Evolutionary conservation across 1,139 yeast species (phyloP).

Genomic region (Blastobotrys persicus): DNA sequence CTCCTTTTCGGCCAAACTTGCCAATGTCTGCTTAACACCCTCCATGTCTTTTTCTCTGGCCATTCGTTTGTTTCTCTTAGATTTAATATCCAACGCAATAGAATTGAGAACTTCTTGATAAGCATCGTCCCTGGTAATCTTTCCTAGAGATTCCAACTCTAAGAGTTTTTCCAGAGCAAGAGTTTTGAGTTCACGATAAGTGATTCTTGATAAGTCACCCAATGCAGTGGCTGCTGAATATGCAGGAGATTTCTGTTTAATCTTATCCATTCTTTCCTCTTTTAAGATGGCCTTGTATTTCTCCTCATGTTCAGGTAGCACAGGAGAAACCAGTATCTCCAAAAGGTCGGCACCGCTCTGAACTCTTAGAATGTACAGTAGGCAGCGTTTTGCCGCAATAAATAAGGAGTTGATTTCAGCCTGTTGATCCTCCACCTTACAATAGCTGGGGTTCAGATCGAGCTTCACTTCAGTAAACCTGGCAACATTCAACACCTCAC

Average conservation of each 20-base stretch:
- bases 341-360: conserved; percentile 71
- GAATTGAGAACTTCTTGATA: conserved; percentile 80
- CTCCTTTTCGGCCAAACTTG: conserved; percentile 61
- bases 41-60: conserved; percentile 61
- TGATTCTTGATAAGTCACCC: conserved; percentile 53
- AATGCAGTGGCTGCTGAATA: conserved; percentile 35
- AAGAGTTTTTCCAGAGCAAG: conserved; percentile 71
- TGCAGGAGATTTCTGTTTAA: conserved; percentile 22
- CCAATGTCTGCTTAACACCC: conserved; percentile 58
- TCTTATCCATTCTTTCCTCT: conserved; percentile 41
- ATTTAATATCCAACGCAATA: conserved; percentile 79
- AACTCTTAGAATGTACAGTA: conserved; percentile 75
- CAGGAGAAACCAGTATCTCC: conserved; percentile 71
- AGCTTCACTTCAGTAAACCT: conserved; percentile 41
- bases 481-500: conserved; percentile 43
- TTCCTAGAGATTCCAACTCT: conserved; percentile 70
- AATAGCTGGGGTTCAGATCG: conserved; percentile 43
- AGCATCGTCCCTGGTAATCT: conserved; percentile 62
- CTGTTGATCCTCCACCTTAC: conserved; percentile 41
- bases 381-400: conserved; percentile 78
- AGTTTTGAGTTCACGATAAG: conserved; percentile 76
- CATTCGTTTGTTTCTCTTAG: conserved; percentile 68
- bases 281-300: conserved; percentile 55
- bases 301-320: conserved; percentile 64
- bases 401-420: conserved; percentile 49